Percentiles rank a stretch among this genome's conserved stretches.
Conservation (phyloP, 1,139 yeast genomes). For the Meyerozyma sp. region DNA sequence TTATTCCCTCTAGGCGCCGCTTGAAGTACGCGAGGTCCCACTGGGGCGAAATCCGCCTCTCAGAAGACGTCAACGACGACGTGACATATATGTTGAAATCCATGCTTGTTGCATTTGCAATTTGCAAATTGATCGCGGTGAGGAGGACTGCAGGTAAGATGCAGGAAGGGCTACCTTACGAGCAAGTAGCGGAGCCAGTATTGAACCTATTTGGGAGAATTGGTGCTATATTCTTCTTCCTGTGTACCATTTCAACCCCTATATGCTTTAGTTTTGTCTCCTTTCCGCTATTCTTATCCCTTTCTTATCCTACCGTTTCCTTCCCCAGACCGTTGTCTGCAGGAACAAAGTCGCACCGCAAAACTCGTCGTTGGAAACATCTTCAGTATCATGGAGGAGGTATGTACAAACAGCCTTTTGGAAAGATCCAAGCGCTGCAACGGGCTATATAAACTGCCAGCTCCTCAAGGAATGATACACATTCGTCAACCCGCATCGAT, state of each 20-base stretch:
- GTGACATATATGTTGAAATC: slow-evolving; percentile 57
- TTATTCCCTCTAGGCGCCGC: slow-evolving; percentile 57
- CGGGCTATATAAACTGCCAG: neutral
- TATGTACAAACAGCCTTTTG: neutral
- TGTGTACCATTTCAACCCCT: neutral
- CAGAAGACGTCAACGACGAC: slow-evolving; percentile 65
- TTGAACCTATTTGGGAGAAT: too few species aligned
- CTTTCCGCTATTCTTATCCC: neutral
- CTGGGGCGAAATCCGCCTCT: slow-evolving; percentile 57
- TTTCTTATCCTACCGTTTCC: neutral
- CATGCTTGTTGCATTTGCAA: slow-evolving; percentile 1
- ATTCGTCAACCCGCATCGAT: neutral
- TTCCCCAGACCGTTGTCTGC: neutral
- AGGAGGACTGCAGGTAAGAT: too few species aligned
- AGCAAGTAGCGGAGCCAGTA: neutral
- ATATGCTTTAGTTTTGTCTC: too few species aligned
- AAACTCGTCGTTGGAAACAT: neutral
- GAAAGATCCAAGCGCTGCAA: neutral
- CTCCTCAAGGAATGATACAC: neutral
- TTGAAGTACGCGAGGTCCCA: slow-evolving; percentile 60
- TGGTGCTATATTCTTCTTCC: too few species aligned
- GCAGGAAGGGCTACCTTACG: neutral
- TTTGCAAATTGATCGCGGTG: too few species aligned
- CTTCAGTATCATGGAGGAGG: neutral
- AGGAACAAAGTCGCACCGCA: neutral